A percentile compares a stretch with the other conserved stretches of the same genome.
These are phyloP conservation scores for Omphalotus guepiniiformis DNA, from an alignment of 768 basidiomycete genomes.

Conservation along the genomic window DNA sequence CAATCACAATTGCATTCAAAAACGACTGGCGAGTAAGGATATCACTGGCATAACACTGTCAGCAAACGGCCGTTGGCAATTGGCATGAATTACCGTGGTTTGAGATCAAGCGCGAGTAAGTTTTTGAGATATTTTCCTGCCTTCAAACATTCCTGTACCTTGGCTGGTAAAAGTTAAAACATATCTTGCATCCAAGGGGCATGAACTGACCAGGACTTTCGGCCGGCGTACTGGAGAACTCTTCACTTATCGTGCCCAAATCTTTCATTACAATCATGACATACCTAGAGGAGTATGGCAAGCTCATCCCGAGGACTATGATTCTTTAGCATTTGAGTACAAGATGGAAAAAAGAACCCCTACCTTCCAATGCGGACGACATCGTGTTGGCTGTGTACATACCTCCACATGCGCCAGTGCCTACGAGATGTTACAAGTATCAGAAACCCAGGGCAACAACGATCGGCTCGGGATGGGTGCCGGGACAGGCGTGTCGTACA, in stretches of 20 bases:
- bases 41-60: slow-evolving; percentile 25
- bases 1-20: slow-evolving; percentile 77
- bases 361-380: slow-evolving; percentile 15
- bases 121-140: slow-evolving; percentile 75
- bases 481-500: slow-evolving; percentile 77
- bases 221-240: slow-evolving; percentile 56
- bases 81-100: slow-evolving; percentile 65
- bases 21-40: slow-evolving; percentile 64
- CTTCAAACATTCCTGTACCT: slow-evolving; percentile 75
- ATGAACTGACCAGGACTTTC: slow-evolving; percentile 51
- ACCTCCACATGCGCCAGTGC: slow-evolving; percentile 80
- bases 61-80: too few species aligned
- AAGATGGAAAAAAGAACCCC: background rate
- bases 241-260: background rate
- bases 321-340: background rate
- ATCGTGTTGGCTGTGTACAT: slow-evolving; percentile 47
- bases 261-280: background rate
- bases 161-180: slow-evolving; percentile 41
- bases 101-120: slow-evolving; percentile 73
- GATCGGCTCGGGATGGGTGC: too few species aligned
- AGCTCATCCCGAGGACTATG: slow-evolving; percentile 72
- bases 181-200: background rate
- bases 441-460: too few species aligned
- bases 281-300: slow-evolving; percentile 70
- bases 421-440: slow-evolving; percentile 17